Evolutionary conservation across 345 rosid genomes (phyloP), one percentile per base, ranked within the genome.

Genomic region (Populus alba): DNA sequence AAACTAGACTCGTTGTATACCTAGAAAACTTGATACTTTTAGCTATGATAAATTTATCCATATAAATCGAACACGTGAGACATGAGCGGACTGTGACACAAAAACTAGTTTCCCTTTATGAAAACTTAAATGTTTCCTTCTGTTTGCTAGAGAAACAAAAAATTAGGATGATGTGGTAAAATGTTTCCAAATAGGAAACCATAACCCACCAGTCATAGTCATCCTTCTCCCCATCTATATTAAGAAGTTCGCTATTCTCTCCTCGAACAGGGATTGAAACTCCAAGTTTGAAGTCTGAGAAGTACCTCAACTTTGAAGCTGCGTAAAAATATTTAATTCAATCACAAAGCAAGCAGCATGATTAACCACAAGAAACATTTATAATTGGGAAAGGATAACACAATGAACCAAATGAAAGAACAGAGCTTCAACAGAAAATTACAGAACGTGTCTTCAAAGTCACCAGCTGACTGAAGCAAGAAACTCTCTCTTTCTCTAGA

Each of bases 141-240:
- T 35, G 72, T 23, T 75, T 23, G 57, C 65, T 75, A 18, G 59
- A 35, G 55, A 70, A 68, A 76, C 35, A 79, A 74, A 71, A 35
- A 69, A 75, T 41, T 71, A n/a, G 10, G 5, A 73, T 18, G 71
- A 3, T 17, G 63, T 11, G 49, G 27, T 6, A 81, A 77, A 72
- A 74, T 71, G 61, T 57, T 72, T 25, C 7, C 39, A 45, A 55
- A 71, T 23, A 27, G 31, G 76, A 71, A 84, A 84, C 81, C 57
- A 41, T 35, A 70, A 78, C 91, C 76, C 76, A 96, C 99, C 99
- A 96, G 65, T 96, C 99, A 85, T 96, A 96, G 84, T 96, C 99
- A 81, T 94, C 94, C 84, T 96, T 96, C 75, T 92, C 98, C 79
- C 88, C 97, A 18, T 93, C 99, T 45, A 84, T 94, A 85, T 83